Base-by-base conservation (phyloP, 441 rosid genomes). In the Corymbia calophylla region DNA sequence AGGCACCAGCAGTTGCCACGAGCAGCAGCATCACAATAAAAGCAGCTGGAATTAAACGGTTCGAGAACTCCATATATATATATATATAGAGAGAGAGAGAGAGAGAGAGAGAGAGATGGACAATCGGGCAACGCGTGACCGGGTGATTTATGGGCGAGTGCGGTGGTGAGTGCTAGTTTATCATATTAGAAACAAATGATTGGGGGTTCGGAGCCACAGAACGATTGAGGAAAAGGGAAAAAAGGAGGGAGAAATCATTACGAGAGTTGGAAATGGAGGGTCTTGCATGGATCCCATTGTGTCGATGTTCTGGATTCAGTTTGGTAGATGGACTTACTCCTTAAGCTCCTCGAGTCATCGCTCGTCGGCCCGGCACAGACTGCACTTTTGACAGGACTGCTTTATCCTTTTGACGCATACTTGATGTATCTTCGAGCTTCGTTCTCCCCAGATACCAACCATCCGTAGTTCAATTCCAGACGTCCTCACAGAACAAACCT, bases 171-270 rank as follows among this genome's bases (percentile, higher is more conserved):
- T 35, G 39, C 80, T 18, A 68, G 80, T 32, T 32, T 19, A 68
- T 68, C 80, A 68, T 19, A 32, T 47, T 3, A 18, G 80, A 68
- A 47, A 68, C 80, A 68, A 12, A 56, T 9, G 32, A 18, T 18
- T 7, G 1, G 80, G 80, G 47, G 47, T 8, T 68, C 9, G 47
- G 80, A 68, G 25, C 18, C 47, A 17, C 13, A 10, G 13, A 66
- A 0, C 6, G 19, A 31, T 66, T 6, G 23, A 32, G 77, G 8
- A 31, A 31, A 66, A 31, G 6, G 6, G 5, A n/a, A 8, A 0
- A n/a, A 64, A 4, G 3, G 73, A 4, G 11, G 39, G 19, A n/a
- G 39, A 31, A 31, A 31, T 31, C 16, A 31, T 16, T 66, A 16
- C 23, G 19, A 66, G 35, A 66, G 39, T 66, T 66, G 31, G 19